These are phyloP conservation scores for Climacium dendroides DNA, from an alignment of 225 moss, liverwort and hornwort genomes.

Conservation along the genomic window DNA sequence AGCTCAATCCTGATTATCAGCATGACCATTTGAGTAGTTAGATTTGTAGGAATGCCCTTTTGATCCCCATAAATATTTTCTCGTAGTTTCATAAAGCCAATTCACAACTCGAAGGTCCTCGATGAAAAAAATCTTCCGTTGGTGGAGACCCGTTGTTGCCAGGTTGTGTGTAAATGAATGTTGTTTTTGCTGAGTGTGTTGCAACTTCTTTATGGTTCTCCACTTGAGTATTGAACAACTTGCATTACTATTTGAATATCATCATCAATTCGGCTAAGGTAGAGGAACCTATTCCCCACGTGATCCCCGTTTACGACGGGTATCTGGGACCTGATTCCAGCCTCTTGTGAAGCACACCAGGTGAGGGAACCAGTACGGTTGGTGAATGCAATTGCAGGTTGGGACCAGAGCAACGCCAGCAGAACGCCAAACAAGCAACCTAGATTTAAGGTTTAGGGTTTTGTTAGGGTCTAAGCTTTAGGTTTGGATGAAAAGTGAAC, in stretches of 20 bases:
- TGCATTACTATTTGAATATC: neutral
- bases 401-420: too few species aligned
- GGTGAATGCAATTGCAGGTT: too few species aligned
- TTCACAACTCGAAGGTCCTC: neutral
- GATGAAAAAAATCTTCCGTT: neutral
- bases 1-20: constrained; percentile 93
- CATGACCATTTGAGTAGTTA: constrained; percentile 96
- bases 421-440: too few species aligned
- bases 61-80: neutral
- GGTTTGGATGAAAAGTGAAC: neutral
- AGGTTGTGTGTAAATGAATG: constrained; percentile 7
- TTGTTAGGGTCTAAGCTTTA: too few species aligned
- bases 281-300: neutral
- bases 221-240: neutral
- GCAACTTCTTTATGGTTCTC: neutral
- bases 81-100: neutral
- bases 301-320: neutral
- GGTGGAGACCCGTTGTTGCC: neutral
- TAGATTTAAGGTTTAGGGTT: too few species aligned
- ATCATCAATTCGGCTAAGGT: neutral
- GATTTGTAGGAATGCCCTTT: constrained; percentile 1
- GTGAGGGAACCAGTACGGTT: too few species aligned
- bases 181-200: neutral
- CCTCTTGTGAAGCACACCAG: neutral
- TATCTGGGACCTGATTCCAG: neutral